phyloP scores from a whole-genome alignment of 2,329 filamentous ascomycete species.

The Fusarium sp. region DNA sequence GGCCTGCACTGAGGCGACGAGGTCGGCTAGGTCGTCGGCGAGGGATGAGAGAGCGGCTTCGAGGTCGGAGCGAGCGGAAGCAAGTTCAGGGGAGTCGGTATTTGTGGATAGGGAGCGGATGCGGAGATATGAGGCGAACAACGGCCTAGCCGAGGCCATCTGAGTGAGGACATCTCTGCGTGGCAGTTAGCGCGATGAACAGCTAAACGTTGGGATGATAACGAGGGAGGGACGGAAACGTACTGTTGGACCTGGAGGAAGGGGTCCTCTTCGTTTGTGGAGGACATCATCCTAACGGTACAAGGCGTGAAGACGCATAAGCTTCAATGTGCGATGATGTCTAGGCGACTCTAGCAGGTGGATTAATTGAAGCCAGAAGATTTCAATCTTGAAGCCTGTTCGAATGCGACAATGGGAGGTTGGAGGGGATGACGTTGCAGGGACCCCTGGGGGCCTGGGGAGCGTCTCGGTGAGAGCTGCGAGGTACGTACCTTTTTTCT shows the following conservation, averaged over 20 bases:
- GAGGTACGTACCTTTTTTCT: slow-evolving; percentile 32
- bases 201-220: not conserved
- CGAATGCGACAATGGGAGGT: slow-evolving; percentile 38
- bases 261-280: slow-evolving; percentile 74
- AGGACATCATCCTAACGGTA: slow-evolving; percentile 71
- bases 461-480: slow-evolving; percentile 21
- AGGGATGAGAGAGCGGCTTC: slow-evolving; percentile 74
- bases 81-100: slow-evolving; percentile 83
- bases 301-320: slow-evolving; percentile 38
- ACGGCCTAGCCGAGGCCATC: slow-evolving; percentile 81
- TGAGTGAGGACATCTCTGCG: slow-evolving; percentile 87
- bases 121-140: slow-evolving; percentile 94
- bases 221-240: slow-evolving; percentile 37
- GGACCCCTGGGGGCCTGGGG: slow-evolving; percentile 8
- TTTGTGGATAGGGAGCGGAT: slow-evolving; percentile 87
- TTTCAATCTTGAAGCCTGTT: slow-evolving; percentile 16
- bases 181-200: slow-evolving; percentile 15
- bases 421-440: slow-evolving; percentile 49
- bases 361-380: slow-evolving; percentile 9
- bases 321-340: slow-evolving; percentile 1
- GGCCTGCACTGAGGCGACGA: slow-evolving; percentile 86
- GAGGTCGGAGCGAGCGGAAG: slow-evolving; percentile 79
- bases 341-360: not conserved
- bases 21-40: slow-evolving; percentile 87
- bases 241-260: slow-evolving; percentile 81